phyloP scores from a whole-genome alignment of 2,329 filamentous ascomycete genomes.

The Paraphaeosphaeria sporulosa region DNA sequence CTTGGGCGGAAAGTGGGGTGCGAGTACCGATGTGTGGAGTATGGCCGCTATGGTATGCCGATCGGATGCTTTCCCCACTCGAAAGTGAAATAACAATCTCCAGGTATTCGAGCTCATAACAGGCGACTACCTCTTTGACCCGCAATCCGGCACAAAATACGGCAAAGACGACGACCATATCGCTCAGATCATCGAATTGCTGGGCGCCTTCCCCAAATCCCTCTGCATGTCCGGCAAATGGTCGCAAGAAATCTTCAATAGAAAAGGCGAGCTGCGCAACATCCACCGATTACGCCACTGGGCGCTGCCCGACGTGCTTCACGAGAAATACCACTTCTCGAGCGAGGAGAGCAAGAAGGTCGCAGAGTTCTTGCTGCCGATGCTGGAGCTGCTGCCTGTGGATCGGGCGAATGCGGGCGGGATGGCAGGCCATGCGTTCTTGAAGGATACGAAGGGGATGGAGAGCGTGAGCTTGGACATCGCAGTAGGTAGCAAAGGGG shows the following conservation, averaged over 20 bases:
- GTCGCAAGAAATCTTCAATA: slow-evolving; percentile 98
- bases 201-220: slow-evolving; percentile 91
- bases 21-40: slow-evolving; percentile 99
- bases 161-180: slow-evolving; percentile 99
- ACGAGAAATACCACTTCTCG: slow-evolving; percentile 96
- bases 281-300: slow-evolving; percentile 96
- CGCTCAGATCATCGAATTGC: slow-evolving; percentile 95
- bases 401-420: slow-evolving; percentile 94
- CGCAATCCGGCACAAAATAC: slow-evolving; percentile 97
- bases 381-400: slow-evolving; percentile 88
- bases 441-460: slow-evolving; percentile 90
- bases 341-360: slow-evolving; percentile 82
- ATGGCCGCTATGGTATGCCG: slow-evolving; percentile 94
- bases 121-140: slow-evolving; percentile 97
- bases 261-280: slow-evolving; percentile 95
- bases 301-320: slow-evolving; percentile 89
- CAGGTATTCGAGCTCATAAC: slow-evolving; percentile 98
- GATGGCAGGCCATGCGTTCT: slow-evolving; percentile 85
- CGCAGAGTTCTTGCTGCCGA: slow-evolving; percentile 83
- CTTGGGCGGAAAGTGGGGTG: slow-evolving; percentile 95
- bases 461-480: slow-evolving; percentile 77
- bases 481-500: slow-evolving; percentile 80
- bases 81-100: slow-evolving; percentile 20
- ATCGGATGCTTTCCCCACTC: neutral
- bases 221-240: slow-evolving; percentile 93